Percentiles rank a stretch among this genome's conserved stretches.
These are phyloP conservation scores for Monilinia polystroma DNA, from an alignment of 2,329 filamentous ascomycete species.

Conservation along the genomic window DNA sequence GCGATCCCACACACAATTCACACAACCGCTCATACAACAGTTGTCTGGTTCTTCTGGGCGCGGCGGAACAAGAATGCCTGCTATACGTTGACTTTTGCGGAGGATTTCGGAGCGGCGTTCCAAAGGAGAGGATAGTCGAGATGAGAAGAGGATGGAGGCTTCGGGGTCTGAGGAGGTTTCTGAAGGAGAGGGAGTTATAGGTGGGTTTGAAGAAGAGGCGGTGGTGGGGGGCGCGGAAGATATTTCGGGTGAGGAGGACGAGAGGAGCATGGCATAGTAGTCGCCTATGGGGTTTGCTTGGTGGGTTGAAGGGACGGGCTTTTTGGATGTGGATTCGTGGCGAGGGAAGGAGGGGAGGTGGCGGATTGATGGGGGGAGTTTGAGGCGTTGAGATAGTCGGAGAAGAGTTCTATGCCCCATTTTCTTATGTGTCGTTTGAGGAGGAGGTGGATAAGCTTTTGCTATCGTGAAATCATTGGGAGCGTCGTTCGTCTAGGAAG, in stretches of 20 bases:
- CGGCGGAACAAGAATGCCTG: conserved; percentile 79
- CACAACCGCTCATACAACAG: conserved; percentile 98
- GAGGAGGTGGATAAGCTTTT: background rate
- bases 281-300: conserved; percentile 51
- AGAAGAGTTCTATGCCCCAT: conserved; percentile 37
- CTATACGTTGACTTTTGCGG: conserved; percentile 62
- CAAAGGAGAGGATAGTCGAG: conserved; percentile 70
- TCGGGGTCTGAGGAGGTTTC: conserved; percentile 37
- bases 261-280: conserved; percentile 60
- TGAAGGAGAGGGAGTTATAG: conserved; percentile 27
- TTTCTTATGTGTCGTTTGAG: background rate
- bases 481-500: background rate
- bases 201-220: conserved; percentile 27
- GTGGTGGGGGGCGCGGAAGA: conserved; percentile 31
- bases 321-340: conserved; percentile 23
- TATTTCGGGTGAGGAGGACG: conserved; percentile 42
- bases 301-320: conserved; percentile 26
- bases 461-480: conserved; percentile 34
- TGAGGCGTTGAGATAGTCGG: conserved; percentile 32
- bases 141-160: conserved; percentile 76
- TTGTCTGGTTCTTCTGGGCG: conserved; percentile 89
- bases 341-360: conserved; percentile 22
- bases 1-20: conserved; percentile 94
- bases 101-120: conserved; percentile 62
- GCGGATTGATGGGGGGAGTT: conserved; percentile 25